Evolutionary conservation across 2,329 filamentous ascomycete species (phyloP).

Genomic region (Hypoxylon rubiginosum): DNA sequence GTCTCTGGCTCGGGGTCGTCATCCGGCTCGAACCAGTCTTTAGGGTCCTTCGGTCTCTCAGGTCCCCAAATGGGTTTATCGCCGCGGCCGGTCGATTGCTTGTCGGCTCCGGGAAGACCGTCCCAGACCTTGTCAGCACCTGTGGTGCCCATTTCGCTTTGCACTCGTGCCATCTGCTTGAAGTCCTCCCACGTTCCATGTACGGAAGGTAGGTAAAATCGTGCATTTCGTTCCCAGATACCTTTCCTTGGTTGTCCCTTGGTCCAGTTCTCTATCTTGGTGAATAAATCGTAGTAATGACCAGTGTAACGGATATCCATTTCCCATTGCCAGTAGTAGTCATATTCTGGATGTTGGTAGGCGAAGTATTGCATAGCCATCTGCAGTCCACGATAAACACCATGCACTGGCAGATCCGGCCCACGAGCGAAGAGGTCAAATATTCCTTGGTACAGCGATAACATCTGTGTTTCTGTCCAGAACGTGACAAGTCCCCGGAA

Average conservation of each 20-base stretch:
- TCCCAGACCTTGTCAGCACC: conserved; percentile 77
- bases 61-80: conserved; percentile 88
- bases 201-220: conserved; percentile 82
- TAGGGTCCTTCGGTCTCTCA: conserved; percentile 73
- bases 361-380: conserved; percentile 98
- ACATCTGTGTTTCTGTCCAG: conserved; percentile 96
- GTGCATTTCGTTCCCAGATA: conserved; percentile 82
- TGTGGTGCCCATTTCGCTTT: conserved; percentile 77
- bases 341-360: conserved; percentile 87
- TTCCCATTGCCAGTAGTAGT: conserved; percentile 95
- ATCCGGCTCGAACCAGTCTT: conserved; percentile 79
- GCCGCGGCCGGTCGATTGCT: conserved; percentile 55
- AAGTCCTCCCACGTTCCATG: conserved; percentile 87
- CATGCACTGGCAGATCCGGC: conserved; percentile 82
- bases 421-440: conserved; percentile 79
- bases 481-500: conserved; percentile 90
- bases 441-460: conserved; percentile 87
- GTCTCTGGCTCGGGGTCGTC: conserved; percentile 81
- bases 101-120: conserved; percentile 59
- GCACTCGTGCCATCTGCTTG: conserved; percentile 79
- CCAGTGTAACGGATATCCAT: conserved; percentile 93
- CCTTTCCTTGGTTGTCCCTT: conserved; percentile 81
- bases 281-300: conserved; percentile 83
- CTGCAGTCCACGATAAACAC: conserved; percentile 90
- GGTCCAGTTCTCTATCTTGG: conserved; percentile 77